Base-by-base conservation (phyloP, 192 early-diverging fungal species). In the Entrophospora sp. region DNA sequence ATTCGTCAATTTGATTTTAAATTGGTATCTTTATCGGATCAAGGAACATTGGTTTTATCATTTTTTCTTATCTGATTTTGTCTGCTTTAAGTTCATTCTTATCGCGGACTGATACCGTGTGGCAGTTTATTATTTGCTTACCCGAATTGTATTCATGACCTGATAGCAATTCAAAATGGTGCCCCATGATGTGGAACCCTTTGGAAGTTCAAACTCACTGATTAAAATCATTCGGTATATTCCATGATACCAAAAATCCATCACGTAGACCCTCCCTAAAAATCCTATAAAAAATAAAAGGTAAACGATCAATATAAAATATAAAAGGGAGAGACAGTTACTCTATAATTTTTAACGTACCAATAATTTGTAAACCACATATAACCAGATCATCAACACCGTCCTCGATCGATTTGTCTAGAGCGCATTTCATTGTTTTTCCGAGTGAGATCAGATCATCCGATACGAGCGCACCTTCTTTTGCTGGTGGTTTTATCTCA, bases 101-200 rank as follows among this genome's bases (percentile, higher is more conserved):
- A 46, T 62, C 2, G 45, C 14, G 3, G 38, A 40, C 40, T 62
- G 61, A 34, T 62, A 62, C n/a, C 42, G 40, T 8, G 8, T 28
- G 25, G 61, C 61, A 16, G 0, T 45, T 45, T 45, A 28, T 52
- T 10, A 30, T 43, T 45, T 63, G 18, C 61, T 32, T 45, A 63
- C 61, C 40, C 25, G 4, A 48, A 63, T 63, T 48, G 28, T 66
- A 32, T 56, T 66, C 51, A 66, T 30, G 35, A 66, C 22, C 22
- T 55, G 64, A n/a, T 66, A 66, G 34, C 64, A 66, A n/a, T 44
- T 14, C 24, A 66, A 56, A 36, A 56, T 36, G 28, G 64, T 66
- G 35, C 64, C 51, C 64, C 64, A 66, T 20, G 51, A 66, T 30
- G 49, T 52, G 35, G 18, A 48, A 30, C 53, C 31, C 24, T 24